Conservation (phyloP, 345 rosid species). For the Limnanthes douglasii region DNA sequence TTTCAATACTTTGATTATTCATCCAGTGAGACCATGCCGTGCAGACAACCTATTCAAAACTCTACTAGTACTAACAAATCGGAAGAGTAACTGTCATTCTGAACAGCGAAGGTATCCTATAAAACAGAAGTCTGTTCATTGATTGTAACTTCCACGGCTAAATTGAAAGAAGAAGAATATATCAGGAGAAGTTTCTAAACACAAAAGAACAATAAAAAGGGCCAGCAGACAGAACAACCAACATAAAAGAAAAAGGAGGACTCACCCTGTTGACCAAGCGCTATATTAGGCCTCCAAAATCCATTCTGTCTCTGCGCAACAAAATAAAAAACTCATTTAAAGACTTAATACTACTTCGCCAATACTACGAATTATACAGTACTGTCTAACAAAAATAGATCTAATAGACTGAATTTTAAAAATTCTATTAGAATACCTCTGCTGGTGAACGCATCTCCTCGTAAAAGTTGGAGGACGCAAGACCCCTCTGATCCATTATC, state of each 20-base stretch:
- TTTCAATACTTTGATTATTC: no score
- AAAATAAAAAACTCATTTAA: slow-evolving; percentile 9
- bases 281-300: slow-evolving; percentile 33
- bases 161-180: slow-evolving; percentile 3
- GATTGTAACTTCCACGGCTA: slow-evolving; percentile 3
- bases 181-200: not conserved
- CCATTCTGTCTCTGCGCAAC: slow-evolving; percentile 57
- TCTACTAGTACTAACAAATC: not conserved
- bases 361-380: slow-evolving; percentile 1
- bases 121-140: not conserved
- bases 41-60: no score
- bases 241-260: slow-evolving; percentile 6
- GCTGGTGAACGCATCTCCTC: slow-evolving; percentile 28
- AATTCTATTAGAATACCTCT: slow-evolving; percentile 25
- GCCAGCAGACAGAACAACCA: slow-evolving; percentile 5
- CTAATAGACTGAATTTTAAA: slow-evolving; percentile 1
- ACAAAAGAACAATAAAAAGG: no score
- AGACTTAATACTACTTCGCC: not conserved
- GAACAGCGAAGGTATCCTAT: no score
- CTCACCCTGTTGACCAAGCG: slow-evolving; percentile 47
- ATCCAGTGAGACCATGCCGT: no score
- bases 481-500: slow-evolving; percentile 44
- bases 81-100: not conserved
- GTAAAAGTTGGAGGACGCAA: slow-evolving; percentile 23
- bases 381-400: not conserved